These are phyloP conservation scores for Nitzschia putrida DNA, from an alignment of 108 stramenopile genomes.

Conservation along the genomic window DNA sequence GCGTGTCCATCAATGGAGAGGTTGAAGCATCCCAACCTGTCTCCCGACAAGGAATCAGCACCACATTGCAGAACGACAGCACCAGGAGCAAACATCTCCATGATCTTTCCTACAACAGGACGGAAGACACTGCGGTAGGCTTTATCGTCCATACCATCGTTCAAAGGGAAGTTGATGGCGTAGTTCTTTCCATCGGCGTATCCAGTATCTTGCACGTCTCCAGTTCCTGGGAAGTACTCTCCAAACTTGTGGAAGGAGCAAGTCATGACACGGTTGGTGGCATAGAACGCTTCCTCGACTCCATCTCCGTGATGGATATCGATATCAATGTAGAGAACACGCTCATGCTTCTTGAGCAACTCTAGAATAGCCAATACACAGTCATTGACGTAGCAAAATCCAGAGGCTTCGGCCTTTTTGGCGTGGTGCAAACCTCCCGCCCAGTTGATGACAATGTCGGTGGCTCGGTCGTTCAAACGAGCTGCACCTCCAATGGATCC, in stretches of 20 bases:
- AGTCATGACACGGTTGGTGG: constrained; percentile 99
- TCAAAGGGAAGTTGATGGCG: constrained; percentile 97
- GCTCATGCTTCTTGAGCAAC: constrained; percentile 96
- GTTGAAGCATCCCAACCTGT: constrained; percentile 98
- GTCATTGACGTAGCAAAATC: constrained; percentile 99
- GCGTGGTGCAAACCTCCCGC: constrained; percentile 99
- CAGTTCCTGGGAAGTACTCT: constrained; percentile 96
- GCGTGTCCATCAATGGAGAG: constrained; percentile 95
- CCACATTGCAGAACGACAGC: constrained; percentile 99
- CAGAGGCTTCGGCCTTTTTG: constrained; percentile 97
- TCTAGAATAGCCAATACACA: constrained; percentile 98
- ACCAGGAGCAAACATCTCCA: constrained; percentile 92
- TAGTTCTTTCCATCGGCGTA: constrained; percentile 94
- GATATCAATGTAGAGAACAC: constrained; percentile 99
- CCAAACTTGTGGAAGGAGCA: constrained; percentile 98
- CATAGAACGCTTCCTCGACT: constrained; percentile 97
- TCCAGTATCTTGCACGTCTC: constrained; percentile 85
- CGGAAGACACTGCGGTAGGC: constrained; percentile 85
- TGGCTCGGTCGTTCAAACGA: constrained; percentile 87
- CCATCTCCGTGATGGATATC: constrained; percentile 99
- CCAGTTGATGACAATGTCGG: constrained; percentile 99
- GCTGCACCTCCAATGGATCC: constrained; percentile 97
- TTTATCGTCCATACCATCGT: constrained; percentile 94
- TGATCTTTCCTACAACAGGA: constrained; percentile 95
- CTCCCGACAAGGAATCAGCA: constrained; percentile 96